Evolutionary conservation across 2,329 filamentous ascomycete genomes (phyloP).

Genomic region (Aspergillus sclerotialis): DNA sequence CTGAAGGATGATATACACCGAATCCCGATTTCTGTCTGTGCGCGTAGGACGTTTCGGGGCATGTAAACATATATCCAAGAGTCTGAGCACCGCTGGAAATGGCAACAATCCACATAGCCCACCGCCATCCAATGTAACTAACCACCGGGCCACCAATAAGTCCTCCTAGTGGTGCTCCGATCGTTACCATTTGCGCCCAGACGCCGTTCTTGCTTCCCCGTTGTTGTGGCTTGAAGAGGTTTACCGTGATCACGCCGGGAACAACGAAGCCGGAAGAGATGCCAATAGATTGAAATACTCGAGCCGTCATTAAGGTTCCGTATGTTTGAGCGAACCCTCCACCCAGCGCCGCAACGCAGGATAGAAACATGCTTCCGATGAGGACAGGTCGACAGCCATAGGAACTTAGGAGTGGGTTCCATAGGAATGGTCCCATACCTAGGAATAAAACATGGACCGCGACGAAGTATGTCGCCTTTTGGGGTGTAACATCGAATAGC

Average conservation of each 20-base stretch:
- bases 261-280: not conserved
- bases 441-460: not conserved
- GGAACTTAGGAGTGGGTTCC: not conserved
- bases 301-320: not conserved
- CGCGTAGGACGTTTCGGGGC: not conserved
- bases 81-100: not conserved
- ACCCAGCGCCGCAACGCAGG: not conserved
- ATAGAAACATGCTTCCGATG: not conserved
- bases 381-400: not conserved
- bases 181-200: not conserved
- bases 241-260: not conserved
- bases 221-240: not conserved
- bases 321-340: not conserved
- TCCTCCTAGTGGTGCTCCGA: not conserved
- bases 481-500: not conserved
- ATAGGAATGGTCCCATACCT: not conserved
- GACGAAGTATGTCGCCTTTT: not conserved
- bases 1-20: not conserved
- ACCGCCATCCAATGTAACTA: not conserved
- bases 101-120: not conserved
- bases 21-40: not conserved
- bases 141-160: not conserved
- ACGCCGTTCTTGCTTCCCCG: not conserved
- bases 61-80: not conserved
- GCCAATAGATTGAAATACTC: not conserved